Conservation (phyloP, 2,329 filamentous ascomycete genomes). For the Albifimbria verrucaria region DNA sequence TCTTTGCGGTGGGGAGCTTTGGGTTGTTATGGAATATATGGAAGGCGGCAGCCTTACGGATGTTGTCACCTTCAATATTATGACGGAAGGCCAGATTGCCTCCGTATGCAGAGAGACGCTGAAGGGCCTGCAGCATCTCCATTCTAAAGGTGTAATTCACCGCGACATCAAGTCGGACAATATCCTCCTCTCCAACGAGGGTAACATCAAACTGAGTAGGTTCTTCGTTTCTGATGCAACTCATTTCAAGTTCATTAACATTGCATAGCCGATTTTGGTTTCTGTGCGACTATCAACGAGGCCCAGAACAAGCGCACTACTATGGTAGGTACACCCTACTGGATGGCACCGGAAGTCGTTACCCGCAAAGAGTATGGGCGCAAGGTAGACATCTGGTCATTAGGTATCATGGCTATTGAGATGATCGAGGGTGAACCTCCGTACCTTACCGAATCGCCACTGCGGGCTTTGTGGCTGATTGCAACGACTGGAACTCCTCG, state of each 20-base stretch:
- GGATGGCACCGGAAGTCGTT: slow-evolving; percentile 99
- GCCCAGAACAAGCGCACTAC: slow-evolving; percentile 96
- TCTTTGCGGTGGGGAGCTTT: slow-evolving; percentile 82
- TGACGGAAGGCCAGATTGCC: slow-evolving; percentile 96
- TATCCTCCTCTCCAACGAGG: slow-evolving; percentile 87
- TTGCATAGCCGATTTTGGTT: slow-evolving; percentile 83
- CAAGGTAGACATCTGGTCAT: slow-evolving; percentile 97
- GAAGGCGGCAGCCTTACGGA: slow-evolving; percentile 96
- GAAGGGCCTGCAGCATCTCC: slow-evolving; percentile 87
- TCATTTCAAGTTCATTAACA: slow-evolving; percentile 25
- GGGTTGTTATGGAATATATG: slow-evolving; percentile 99
- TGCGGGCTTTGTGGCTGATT: slow-evolving; percentile 91
- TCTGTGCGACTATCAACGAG: slow-evolving; percentile 98
- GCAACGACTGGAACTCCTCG: slow-evolving; percentile 89
- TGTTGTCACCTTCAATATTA: slow-evolving; percentile 98
- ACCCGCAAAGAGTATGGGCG: slow-evolving; percentile 96
- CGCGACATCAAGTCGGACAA: slow-evolving; percentile 99
- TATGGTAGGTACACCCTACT: slow-evolving; percentile 98
- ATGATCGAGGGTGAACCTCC: slow-evolving; percentile 99
- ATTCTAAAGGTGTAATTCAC: slow-evolving; percentile 97
- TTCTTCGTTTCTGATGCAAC: slow-evolving; percentile 11
- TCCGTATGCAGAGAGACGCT: slow-evolving; percentile 93
- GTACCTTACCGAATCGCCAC: slow-evolving; percentile 90
- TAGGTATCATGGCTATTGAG: slow-evolving; percentile 99
- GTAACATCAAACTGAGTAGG: slow-evolving; percentile 96